phyloP scores from a whole-genome alignment of 2,329 filamentous ascomycete genomes.

The Monilinia laxa region DNA sequence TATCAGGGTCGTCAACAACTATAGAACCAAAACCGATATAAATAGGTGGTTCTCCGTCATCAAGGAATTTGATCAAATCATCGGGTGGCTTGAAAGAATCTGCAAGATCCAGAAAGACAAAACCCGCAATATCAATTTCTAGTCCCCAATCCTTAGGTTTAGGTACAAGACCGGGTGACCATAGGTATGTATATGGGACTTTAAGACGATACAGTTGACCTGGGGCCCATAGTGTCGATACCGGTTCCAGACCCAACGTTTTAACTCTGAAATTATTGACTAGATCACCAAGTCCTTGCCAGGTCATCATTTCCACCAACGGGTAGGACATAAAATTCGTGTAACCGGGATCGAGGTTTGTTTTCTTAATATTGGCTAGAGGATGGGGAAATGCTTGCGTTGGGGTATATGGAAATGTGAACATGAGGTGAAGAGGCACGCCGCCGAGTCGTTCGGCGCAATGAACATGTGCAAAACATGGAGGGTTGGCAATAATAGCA shows the following conservation, averaged over 20 bases:
- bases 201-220: slow-evolving; percentile 70
- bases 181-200: slow-evolving; percentile 74
- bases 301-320: slow-evolving; percentile 82
- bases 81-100: slow-evolving; percentile 59
- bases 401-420: slow-evolving; percentile 80
- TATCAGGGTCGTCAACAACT: slow-evolving; percentile 69
- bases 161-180: slow-evolving; percentile 64
- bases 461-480: slow-evolving; percentile 74
- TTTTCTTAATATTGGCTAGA: slow-evolving; percentile 70
- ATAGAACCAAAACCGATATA: slow-evolving; percentile 79
- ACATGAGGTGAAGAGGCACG: slow-evolving; percentile 81
- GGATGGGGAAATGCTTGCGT: slow-evolving; percentile 72
- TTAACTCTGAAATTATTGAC: slow-evolving; percentile 72
- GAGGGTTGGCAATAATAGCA: slow-evolving; percentile 83
- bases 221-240: slow-evolving; percentile 75
- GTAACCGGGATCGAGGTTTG: slow-evolving; percentile 69
- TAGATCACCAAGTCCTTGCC: slow-evolving; percentile 83
- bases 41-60: slow-evolving; percentile 57
- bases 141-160: slow-evolving; percentile 68
- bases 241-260: slow-evolving; percentile 68
- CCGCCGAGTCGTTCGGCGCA: slow-evolving; percentile 77
- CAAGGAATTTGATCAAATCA: slow-evolving; percentile 56
- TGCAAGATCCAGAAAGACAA: slow-evolving; percentile 72
- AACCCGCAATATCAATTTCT: slow-evolving; percentile 73
- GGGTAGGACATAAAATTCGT: slow-evolving; percentile 81